These are phyloP conservation scores for Heterococcus sp. DNA, from an alignment of 108 stramenopile species.

Conservation along the genomic window DNA sequence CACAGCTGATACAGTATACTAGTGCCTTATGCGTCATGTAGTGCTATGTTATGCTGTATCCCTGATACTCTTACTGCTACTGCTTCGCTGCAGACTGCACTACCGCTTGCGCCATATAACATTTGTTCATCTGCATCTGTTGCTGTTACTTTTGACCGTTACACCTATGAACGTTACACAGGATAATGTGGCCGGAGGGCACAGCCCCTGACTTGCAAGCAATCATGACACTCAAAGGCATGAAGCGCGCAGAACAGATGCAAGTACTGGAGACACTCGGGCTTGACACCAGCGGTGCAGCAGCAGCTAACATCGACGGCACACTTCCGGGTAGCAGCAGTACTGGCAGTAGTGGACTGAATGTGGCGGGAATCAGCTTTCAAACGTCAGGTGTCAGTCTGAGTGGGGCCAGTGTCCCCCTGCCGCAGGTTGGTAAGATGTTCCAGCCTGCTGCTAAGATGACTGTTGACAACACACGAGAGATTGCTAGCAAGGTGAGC, in stretches of 20 bases:
- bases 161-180: no score
- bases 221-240: constrained; percentile 85
- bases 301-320: no score
- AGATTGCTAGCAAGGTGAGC: neutral
- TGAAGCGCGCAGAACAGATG: constrained; percentile 78
- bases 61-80: no score
- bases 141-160: no score
- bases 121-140: no score
- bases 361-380: neutral
- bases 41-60: no score
- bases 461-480: neutral
- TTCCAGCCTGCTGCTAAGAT: neutral
- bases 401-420: neutral
- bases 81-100: no score
- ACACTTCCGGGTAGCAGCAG: neutral
- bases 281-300: neutral
- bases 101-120: no score
- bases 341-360: neutral
- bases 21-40: no score
- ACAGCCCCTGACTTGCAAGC: constrained; percentile 31
- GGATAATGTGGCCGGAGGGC: constrained; percentile 80
- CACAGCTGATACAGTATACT: no score
- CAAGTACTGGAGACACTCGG: constrained; percentile 78
- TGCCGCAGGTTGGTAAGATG: neutral
- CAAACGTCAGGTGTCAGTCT: no score